Evolutionary conservation across 2,329 filamentous ascomycete genomes (phyloP), one percentile per base, ranked within the genome.

Genomic region (Apiospora marii): DNA sequence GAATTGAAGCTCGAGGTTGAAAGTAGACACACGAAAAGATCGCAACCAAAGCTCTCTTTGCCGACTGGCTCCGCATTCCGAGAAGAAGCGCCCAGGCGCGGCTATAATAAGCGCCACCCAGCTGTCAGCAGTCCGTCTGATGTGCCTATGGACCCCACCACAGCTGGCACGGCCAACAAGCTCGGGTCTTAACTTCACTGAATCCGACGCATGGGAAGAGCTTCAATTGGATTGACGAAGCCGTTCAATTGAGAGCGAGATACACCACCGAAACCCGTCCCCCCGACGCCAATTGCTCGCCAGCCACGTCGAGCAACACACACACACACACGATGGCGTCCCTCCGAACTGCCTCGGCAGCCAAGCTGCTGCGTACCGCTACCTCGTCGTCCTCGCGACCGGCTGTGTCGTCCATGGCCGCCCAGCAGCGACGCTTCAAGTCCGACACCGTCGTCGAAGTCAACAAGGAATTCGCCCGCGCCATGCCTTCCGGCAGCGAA

Each of bases 281-380:
- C 24, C 44, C 67, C 43, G 46, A 46, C 43, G 44, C 67, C 72
- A 61, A 73, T 72, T 70, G 72, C 69, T 43, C 67, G 48, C 58
- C 43, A 46, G 34, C 64, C 24, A 68, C n/a, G 27, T 46, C 68
- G 67, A 46, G 64, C 69, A 51, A 24, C 70, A 76, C 81, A 85
- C 44, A 19, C 44, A 19, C 53, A 13, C 13, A 8, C 3, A 64
- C 10, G 76, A 94, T 94, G 92, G 90, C 91, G 76, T 87, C 92
- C 74, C 84, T 94, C 81, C 88, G 92, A 84, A 84, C 88, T 64
- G 87, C 86, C 73, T 83, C 85, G 74, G 85, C 87, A 68, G 84
- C 84, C 71, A 85, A 86, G 74, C 80, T 92, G 77, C 83, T 92
- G 76, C 85, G 87, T 24, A 67, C 69, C 24, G 48, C 68, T 7